A percentile compares a stretch with the other conserved stretches of the same genome.
Conservation (phyloP, 257 asterid species). For the Gentiana dahurica region DNA sequence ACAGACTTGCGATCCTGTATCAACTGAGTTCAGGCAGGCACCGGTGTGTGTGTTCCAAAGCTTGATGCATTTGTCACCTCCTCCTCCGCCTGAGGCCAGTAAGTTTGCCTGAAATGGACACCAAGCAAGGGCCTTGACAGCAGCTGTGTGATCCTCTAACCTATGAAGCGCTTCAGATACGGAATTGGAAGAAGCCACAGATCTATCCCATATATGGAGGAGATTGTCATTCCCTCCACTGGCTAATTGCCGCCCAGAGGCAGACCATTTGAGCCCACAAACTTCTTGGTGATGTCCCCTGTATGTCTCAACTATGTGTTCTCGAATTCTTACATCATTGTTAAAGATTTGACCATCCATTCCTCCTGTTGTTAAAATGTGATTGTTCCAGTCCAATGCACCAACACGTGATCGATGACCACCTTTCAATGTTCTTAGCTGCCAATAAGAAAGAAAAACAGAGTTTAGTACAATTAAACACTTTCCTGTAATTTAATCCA, state of each 20-base stretch:
- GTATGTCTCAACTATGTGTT: slow-evolving; percentile 57
- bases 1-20: too few species aligned
- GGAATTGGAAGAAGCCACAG: slow-evolving; percentile 49
- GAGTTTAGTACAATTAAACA: not conserved
- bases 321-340: slow-evolving; percentile 75
- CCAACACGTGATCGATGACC: slow-evolving; percentile 70
- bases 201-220: slow-evolving; percentile 89
- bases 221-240: slow-evolving; percentile 93
- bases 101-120: too few species aligned
- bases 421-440: slow-evolving; percentile 81
- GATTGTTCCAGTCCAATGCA: slow-evolving; percentile 86
- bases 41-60: too few species aligned
- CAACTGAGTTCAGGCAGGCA: too few species aligned
- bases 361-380: slow-evolving; percentile 85
- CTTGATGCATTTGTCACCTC: too few species aligned
- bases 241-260: slow-evolving; percentile 87
- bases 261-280: slow-evolving; percentile 91
- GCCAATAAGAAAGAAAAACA: not conserved
- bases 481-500: not conserved
- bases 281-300: slow-evolving; percentile 89
- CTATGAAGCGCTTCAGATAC: slow-evolving; percentile 79
- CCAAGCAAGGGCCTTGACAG: too few species aligned
- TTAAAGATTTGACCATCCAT: slow-evolving; percentile 80
- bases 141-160: slow-evolving; percentile 2
- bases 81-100: too few species aligned